Evolutionary conservation across 2,329 filamentous ascomycete genomes (phyloP), one percentile per base, ranked within the genome.

Genomic region (Coniochaeta sp.): DNA sequence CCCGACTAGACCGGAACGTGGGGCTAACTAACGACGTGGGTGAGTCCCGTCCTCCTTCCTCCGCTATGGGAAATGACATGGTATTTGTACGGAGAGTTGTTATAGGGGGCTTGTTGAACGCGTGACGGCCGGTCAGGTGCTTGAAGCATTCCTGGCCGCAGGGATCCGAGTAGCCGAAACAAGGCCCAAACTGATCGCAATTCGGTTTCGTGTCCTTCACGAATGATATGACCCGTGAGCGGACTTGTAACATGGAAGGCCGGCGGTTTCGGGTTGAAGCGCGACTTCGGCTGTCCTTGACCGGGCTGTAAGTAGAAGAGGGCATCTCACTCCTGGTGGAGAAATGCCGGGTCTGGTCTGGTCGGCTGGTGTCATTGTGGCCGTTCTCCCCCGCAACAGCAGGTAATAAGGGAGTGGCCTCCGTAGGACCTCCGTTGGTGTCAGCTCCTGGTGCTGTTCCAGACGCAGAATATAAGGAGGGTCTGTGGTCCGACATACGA

Each of bases 91-190:
- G 75, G 6, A 80, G 67, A 31, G 77, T 64, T 3, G 74, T 71
- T 5, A 73, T 66, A 8, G 71, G 68, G 28, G 76, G 73, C 4
- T 73, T 68, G 33, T 69, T 63, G 31, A 70, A 64, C 3, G 70
- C 66, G 24, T 52, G 47, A 24, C 79, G 76, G 33, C 69, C 73
- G 64, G 67, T 73, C 3, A 86, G 47, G 62, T 86, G 83, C 64
- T 85, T 87, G 71, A 84, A 86, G 70, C 85, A 88, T 68, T 85
- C 84, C 68, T 87, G 83, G 1, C 84, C 85, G 63, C 85, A 88
- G 0, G 84, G 85, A 65, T 88, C 86, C 1, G 83, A 79, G 68
- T 85, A 89, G 60, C 86, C 86, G 65, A 77, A 88, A 68, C 85
- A 89, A 1, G 82, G 81, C 0, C 84, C 85, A 19, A 72, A 71